Evolutionary conservation across 306 rosid genomes (phyloP).

Genomic region (Fragaria ananassa): DNA sequence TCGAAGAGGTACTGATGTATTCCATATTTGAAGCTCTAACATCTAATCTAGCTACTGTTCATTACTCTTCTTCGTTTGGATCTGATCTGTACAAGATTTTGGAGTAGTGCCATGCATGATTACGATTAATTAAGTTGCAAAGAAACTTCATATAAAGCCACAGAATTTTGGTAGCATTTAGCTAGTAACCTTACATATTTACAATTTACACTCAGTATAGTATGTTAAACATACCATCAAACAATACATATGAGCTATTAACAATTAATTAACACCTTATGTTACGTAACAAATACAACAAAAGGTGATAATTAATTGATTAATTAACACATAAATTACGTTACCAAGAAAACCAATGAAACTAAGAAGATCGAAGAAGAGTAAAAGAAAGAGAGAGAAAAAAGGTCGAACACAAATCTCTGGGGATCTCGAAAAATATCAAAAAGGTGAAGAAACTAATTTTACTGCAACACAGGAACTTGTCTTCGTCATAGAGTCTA

Average conservation of each 20-base stretch:
- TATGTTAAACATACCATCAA: slow-evolving; percentile 42
- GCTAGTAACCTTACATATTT: slow-evolving; percentile 22
- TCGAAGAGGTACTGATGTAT: not conserved
- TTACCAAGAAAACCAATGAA: slow-evolving; percentile 11
- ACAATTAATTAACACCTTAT: slow-evolving; percentile 39
- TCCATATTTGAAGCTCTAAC: not conserved
- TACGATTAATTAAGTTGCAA: not conserved
- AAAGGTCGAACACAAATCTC: slow-evolving; percentile 12
- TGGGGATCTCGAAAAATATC: not conserved
- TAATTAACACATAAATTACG: slow-evolving; percentile 22
- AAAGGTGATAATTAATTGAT: slow-evolving; percentile 36
- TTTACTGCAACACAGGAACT: slow-evolving; percentile 40
- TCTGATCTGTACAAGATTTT: not conserved
- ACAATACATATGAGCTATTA: slow-evolving; percentile 43
- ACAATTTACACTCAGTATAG: slow-evolving; percentile 60
- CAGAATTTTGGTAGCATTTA: not conserved
- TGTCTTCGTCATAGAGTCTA: slow-evolving; percentile 33
- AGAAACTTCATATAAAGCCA: not conserved
- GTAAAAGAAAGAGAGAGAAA: not conserved
- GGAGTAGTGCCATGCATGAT: not conserved
- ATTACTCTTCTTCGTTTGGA: not conserved
- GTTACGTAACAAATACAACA: slow-evolving; percentile 32
- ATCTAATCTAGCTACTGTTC: not conserved
- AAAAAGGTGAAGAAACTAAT: slow-evolving; percentile 18
- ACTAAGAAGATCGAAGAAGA: not conserved